These are phyloP conservation scores for Zizania palustris DNA, from an alignment of 202 grass and related monocot genomes.

Conservation along the genomic window DNA sequence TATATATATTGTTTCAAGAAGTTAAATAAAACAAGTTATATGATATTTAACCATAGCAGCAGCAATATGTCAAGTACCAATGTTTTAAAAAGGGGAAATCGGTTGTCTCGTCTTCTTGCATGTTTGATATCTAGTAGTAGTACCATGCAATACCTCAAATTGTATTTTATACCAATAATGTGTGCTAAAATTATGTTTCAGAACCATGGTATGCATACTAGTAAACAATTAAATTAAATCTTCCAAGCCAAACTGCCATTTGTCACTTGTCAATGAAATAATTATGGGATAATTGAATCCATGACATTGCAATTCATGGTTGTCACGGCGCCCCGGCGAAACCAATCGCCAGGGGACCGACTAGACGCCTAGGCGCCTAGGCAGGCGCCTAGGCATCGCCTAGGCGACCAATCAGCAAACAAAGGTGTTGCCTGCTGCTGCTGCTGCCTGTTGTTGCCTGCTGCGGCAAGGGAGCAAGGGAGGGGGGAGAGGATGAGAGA, in stretches of 20 bases:
- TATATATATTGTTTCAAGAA: background rate
- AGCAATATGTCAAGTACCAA: background rate
- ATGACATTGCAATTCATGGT: too few species aligned
- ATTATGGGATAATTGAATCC: too few species aligned
- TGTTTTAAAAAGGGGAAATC: background rate
- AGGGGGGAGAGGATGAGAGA: too few species aligned
- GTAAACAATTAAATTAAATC: background rate
- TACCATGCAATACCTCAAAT: background rate
- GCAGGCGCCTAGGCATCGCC: too few species aligned
- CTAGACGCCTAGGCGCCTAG: too few species aligned
- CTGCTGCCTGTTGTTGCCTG: too few species aligned
- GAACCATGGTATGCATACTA: background rate
- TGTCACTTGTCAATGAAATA: background rate
- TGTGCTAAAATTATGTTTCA: constrained; percentile 2
- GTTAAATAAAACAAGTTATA: constrained; percentile 14
- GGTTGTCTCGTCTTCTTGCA: background rate
- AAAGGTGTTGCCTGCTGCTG: too few species aligned
- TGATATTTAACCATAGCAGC: background rate
- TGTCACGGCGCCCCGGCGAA: too few species aligned
- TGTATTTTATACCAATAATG: background rate
- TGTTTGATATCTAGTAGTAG: background rate
- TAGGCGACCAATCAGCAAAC: too few species aligned
- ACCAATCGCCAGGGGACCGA: too few species aligned
- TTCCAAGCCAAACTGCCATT: background rate
- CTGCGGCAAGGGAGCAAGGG: too few species aligned